Evolutionary conservation across 2,329 filamentous ascomycete genomes (phyloP).

Genomic region (Penicillium sp.): DNA sequence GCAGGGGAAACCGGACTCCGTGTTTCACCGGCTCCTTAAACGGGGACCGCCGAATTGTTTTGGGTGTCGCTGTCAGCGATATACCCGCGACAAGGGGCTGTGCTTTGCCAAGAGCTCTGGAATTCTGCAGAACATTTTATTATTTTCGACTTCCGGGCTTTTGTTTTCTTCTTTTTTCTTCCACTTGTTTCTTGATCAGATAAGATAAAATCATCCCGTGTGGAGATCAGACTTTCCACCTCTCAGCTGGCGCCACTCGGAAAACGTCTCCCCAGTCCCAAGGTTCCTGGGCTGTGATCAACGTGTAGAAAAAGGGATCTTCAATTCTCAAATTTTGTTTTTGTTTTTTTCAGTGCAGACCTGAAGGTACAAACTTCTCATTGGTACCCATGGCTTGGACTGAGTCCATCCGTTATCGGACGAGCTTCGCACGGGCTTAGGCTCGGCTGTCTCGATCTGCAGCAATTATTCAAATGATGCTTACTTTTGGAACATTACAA

Average conservation of each 20-base stretch:
- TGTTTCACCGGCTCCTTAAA: slow-evolving; percentile 7
- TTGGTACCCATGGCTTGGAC: no score
- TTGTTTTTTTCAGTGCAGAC: background rate
- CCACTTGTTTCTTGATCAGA: background rate
- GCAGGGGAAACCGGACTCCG: slow-evolving; percentile 1
- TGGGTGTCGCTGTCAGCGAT: background rate
- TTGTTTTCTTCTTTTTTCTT: background rate
- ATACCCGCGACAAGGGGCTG: background rate
- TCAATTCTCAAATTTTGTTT: background rate
- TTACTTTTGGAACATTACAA: background rate
- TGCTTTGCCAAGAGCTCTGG: background rate
- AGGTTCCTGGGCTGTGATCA: background rate
- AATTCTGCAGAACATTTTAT: background rate
- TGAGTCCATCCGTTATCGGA: background rate
- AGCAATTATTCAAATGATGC: background rate
- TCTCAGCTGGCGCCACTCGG: background rate
- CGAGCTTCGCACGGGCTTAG: background rate
- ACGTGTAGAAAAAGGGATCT: background rate
- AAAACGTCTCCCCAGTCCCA: background rate
- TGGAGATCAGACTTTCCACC: no score
- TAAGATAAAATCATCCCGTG: background rate
- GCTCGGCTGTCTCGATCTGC: background rate
- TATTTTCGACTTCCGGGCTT: background rate
- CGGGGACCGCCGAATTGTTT: background rate
- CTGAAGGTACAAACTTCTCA: background rate